Base-by-base conservation (phyloP, 176 grass and related monocot species). In the Cenchrus purpureus region DNA sequence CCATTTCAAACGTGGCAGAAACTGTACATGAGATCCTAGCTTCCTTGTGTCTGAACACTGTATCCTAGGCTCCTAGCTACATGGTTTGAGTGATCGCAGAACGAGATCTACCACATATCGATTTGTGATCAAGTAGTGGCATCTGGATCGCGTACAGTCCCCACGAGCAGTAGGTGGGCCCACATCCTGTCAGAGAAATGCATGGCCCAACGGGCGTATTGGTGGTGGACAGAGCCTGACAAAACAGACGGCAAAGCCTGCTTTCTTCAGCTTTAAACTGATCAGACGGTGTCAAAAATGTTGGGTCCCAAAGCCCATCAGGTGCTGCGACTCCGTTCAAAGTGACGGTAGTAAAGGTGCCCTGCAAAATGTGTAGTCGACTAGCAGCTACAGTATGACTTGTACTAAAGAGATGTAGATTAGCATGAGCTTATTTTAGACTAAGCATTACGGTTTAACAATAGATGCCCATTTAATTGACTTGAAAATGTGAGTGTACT, bases 201-300 rank as follows among this genome's bases (percentile, higher is more conserved):
- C 12, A 40, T 71, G 73, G 79, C 13, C 45, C 32, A 45, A 43
- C 5, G 15, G 37, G 25, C 34, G 61, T 72, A 72, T 79, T 88
- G 74, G 83, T 88, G 74, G 83, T 52, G 65, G 74, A n/a, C 74
- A 58, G 1, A 61, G 76, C 29, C 69, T 89, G 87, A 85, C 70
- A 63, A 81, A 85, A 60, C 82, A 69, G 49, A 77, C 69, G 46
- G 22, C 87, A 62, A 80, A 74, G 51, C 43, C 68, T 85, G 77
- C 40, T 53, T 85, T 70, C 49, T 53, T 61, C 42, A 80, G 19
- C 60, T 80, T 89, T 85, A 62, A 81, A 85, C 52, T 73, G 68
- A 83, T 56, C 16, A 44, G 43, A 25, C 51, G 12, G 19, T 17
- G 20, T 49, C 40, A 22, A 84, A 73, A 78, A 64, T 55, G 53